Conservation (phyloP, 2,329 filamentous ascomycete genomes). For the Alternaria sp. region DNA sequence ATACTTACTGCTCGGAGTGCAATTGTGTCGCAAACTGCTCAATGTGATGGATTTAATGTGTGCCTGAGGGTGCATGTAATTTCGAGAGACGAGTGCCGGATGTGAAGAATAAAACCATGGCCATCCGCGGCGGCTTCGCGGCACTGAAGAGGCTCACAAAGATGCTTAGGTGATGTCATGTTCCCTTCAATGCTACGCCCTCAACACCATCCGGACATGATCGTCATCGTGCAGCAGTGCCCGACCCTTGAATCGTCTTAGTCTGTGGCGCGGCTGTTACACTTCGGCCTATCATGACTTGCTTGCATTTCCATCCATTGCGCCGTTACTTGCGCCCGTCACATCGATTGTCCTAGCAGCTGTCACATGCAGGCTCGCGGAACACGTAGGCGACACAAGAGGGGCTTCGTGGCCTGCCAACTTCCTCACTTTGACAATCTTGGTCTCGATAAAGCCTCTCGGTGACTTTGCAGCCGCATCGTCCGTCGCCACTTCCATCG, state of each 20-base stretch:
- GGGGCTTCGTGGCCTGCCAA: not conserved
- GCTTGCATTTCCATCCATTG: not conserved
- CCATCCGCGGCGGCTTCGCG: slow-evolving; percentile 15
- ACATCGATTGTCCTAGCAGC: slow-evolving; percentile 1
- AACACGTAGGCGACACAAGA: not conserved
- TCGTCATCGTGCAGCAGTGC: slow-evolving; percentile 23
- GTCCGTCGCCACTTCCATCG: not conserved
- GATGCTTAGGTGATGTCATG: slow-evolving; percentile 21
- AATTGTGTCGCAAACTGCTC: not conserved
- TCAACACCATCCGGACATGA: slow-evolving; percentile 9
- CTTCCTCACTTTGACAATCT: not conserved
- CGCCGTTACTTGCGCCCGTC: not conserved
- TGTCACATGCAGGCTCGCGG: not conserved
- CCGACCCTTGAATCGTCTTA: slow-evolving; percentile 10
- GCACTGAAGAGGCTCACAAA: slow-evolving; percentile 1
- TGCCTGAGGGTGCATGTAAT: not conserved
- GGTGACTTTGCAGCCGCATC: not conserved
- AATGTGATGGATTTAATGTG: not conserved
- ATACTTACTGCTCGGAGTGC: not conserved
- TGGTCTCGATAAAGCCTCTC: not conserved
- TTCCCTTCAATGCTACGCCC: slow-evolving; percentile 5
- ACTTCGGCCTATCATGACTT: slow-evolving; percentile 6
- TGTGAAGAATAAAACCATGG: not conserved
- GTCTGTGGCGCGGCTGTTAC: slow-evolving; percentile 11
- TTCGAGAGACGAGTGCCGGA: not conserved